phyloP scores from a whole-genome alignment of 345 rosid genomes.

The Boechera divaricarpa region DNA sequence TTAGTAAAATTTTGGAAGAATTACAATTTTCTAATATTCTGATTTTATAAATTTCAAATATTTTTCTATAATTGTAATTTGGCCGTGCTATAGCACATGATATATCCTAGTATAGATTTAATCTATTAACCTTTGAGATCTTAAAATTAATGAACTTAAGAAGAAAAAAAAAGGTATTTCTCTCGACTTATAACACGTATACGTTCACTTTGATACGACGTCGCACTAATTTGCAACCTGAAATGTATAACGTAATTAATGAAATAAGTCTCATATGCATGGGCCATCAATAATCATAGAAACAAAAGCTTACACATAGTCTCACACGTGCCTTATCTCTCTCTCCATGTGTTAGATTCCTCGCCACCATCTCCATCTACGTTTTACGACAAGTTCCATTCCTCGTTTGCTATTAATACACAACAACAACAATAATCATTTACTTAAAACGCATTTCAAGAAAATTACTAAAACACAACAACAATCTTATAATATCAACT shows the following conservation, averaged over 20 bases:
- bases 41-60: no score
- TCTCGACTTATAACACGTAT: not conserved
- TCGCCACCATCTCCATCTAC: constrained; percentile 39
- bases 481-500: not conserved
- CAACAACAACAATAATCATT: constrained; percentile 13
- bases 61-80: no score
- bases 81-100: no score
- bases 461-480: constrained; percentile 21
- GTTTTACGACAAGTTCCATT: constrained; percentile 26
- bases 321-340: constrained; percentile 43
- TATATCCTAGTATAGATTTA: no score
- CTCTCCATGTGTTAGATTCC: constrained; percentile 44
- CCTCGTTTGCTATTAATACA: constrained; percentile 33
- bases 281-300: constrained; percentile 28
- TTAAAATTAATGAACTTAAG: no score
- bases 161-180: not conserved
- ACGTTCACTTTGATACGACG: constrained; percentile 1
- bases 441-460: constrained; percentile 17
- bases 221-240: not conserved
- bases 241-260: constrained; percentile 21
- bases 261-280: constrained; percentile 39
- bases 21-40: no score
- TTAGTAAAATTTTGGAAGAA: no score
- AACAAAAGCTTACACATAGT: constrained; percentile 48
- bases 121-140: no score